phyloP scores from a whole-genome alignment of 2,329 filamentous ascomycete species.

The Parastagonospora nodorum region DNA sequence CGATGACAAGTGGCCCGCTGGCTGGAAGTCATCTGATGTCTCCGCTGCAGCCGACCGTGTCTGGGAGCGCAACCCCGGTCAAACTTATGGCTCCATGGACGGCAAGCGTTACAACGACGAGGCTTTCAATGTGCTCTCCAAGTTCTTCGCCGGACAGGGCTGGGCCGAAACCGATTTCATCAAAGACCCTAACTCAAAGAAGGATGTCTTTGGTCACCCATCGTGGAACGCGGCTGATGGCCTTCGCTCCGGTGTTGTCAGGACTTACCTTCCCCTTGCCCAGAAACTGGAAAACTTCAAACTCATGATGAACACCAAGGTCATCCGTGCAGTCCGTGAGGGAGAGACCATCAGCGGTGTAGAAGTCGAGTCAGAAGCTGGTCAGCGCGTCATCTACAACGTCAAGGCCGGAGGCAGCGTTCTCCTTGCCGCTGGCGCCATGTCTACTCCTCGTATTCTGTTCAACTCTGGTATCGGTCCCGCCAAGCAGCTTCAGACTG shows the following conservation, averaged over 20 bases:
- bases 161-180: conserved; percentile 70
- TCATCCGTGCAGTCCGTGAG: conserved; percentile 66
- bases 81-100: conserved; percentile 67
- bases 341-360: conserved; percentile 67
- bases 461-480: conserved; percentile 72
- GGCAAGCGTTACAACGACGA: conserved; percentile 67
- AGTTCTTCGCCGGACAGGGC: conserved; percentile 63
- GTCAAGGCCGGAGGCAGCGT: conserved; percentile 66
- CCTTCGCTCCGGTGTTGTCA: conserved; percentile 70
- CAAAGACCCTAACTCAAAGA: conserved; percentile 63
- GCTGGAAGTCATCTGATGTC: conserved; percentile 72
- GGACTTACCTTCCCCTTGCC: conserved; percentile 70
- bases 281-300: conserved; percentile 66
- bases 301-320: conserved; percentile 68
- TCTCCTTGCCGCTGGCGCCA: conserved; percentile 69
- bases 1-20: conserved; percentile 71
- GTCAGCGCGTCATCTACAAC: conserved; percentile 56
- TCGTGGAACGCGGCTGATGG: conserved; percentile 69
- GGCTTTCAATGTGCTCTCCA: conserved; percentile 66
- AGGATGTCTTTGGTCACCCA: conserved; percentile 64
- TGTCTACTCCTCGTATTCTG: conserved; percentile 70
- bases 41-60: conserved; percentile 63
- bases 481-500: conserved; percentile 51
- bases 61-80: conserved; percentile 74
- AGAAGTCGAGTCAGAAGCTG: conserved; percentile 55